A percentile compares a stretch with the other conserved stretches of the same genome.
These are phyloP conservation scores for Neurospora intermedia DNA, from an alignment of 495 filamentous ascomycete species.

Conservation along the genomic window DNA sequence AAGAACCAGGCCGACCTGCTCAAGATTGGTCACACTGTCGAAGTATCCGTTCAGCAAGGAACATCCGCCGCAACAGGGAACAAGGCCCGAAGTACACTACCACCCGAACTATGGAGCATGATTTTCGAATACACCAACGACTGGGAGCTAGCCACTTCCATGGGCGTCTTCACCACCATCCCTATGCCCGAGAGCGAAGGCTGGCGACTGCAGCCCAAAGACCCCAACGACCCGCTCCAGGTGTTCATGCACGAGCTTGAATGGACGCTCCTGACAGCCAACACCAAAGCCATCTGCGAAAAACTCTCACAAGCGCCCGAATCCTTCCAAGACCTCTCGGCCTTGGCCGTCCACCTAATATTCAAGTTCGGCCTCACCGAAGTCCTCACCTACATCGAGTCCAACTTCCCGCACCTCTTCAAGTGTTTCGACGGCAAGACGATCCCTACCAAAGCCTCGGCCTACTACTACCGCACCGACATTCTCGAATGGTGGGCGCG, in stretches of 20 bases:
- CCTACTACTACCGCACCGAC: conserved; percentile 72
- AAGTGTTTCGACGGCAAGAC: conserved; percentile 72
- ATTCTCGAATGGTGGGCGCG: conserved; percentile 76
- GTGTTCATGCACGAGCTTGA: conserved; percentile 55
- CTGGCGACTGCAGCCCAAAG: conserved; percentile 45
- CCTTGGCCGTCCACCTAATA: conserved; percentile 73
- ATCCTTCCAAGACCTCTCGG: conserved; percentile 62
- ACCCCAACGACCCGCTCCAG: conserved; percentile 36
- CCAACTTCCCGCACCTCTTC: conserved; percentile 66
- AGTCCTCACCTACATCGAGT: conserved; percentile 72
- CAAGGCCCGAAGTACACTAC: conserved; percentile 35
- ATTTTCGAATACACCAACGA: conserved; percentile 75
- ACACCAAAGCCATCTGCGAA: conserved; percentile 54
- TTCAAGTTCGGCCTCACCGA: conserved; percentile 78
- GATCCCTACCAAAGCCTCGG: conserved; percentile 73
- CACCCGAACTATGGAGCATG: conserved; percentile 79
- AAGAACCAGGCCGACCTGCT: conserved; percentile 55
- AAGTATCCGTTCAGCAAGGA: conserved; percentile 34
- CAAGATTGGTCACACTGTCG: conserved; percentile 48
- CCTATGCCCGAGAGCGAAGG: conserved; percentile 49
- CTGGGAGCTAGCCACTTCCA: conserved; percentile 76
- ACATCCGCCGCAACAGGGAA: conserved; percentile 15
- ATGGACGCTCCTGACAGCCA: conserved; percentile 66
- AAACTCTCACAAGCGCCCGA: conserved; percentile 54
- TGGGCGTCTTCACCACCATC: conserved; percentile 69